phyloP scores from a whole-genome alignment of 2,329 filamentous ascomycete species.

The Didymella sp. region DNA sequence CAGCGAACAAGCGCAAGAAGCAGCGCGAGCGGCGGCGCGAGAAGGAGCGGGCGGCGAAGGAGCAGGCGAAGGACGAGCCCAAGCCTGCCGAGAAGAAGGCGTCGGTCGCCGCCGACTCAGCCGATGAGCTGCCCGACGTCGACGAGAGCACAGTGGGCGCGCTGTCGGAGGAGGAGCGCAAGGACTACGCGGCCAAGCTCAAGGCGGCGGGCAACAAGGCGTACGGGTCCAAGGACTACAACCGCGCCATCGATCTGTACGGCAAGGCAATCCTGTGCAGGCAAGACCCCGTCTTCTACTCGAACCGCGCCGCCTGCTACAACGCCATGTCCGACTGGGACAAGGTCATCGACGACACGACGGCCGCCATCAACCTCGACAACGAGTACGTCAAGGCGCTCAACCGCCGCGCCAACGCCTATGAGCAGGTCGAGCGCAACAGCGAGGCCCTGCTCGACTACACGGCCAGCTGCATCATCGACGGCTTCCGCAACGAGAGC shows the following conservation, averaged over 20 bases:
- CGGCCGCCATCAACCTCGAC: slow-evolving; percentile 90
- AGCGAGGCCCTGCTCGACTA: slow-evolving; percentile 96
- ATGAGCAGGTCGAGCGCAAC: slow-evolving; percentile 89
- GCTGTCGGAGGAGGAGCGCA: slow-evolving; percentile 68
- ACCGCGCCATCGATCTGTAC: slow-evolving; percentile 92
- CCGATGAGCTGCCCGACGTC: slow-evolving; percentile 59
- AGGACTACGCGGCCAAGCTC: slow-evolving; percentile 86
- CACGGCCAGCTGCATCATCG: slow-evolving; percentile 98
- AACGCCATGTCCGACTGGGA: slow-evolving; percentile 93
- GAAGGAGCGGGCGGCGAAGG: slow-evolving; percentile 70
- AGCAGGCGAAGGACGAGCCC: slow-evolving; percentile 53
- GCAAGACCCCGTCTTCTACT: slow-evolving; percentile 97
- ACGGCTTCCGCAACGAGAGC: slow-evolving; percentile 90
- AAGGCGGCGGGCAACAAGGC: slow-evolving; percentile 97
- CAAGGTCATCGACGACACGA: slow-evolving; percentile 96
- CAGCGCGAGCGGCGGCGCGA: slow-evolving; percentile 91
- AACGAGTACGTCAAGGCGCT: slow-evolving; percentile 97
- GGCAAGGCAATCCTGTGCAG: slow-evolving; percentile 96
- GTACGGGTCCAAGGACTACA: slow-evolving; percentile 92
- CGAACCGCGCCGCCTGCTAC: slow-evolving; percentile 96
- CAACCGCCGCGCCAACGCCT: slow-evolving; percentile 94
- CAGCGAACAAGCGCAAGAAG: slow-evolving; percentile 70
- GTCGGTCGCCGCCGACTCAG: slow-evolving; percentile 46
- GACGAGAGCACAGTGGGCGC: slow-evolving; percentile 54
- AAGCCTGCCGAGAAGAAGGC: slow-evolving; percentile 47